phyloP scores from a whole-genome alignment of 768 basidiomycete genomes.

The Trametes cinnabarina region DNA sequence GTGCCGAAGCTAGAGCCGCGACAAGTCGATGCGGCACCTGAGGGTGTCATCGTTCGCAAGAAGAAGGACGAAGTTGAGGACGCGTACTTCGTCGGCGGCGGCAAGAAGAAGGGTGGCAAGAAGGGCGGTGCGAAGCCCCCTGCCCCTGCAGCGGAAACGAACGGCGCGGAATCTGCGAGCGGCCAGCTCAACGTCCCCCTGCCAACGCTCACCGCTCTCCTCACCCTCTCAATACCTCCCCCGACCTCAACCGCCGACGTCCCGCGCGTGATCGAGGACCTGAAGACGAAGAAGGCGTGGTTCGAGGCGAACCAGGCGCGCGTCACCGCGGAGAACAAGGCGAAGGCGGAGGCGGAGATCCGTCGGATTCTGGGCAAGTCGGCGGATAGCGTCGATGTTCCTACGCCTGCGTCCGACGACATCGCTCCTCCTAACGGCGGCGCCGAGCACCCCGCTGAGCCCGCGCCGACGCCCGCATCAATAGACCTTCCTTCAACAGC shows the following conservation, averaged over 20 bases:
- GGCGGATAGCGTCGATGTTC: conserved; percentile 33
- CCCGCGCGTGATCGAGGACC: conserved; percentile 80
- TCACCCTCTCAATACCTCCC: conserved; percentile 86
- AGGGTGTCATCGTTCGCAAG: conserved; percentile 74
- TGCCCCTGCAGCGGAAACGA: conserved; percentile 11
- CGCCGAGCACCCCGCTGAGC: conserved; percentile 45
- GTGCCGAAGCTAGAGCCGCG: conserved; percentile 83
- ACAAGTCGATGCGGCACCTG: conserved; percentile 68
- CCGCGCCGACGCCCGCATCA: conserved; percentile 41
- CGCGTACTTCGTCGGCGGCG: conserved; percentile 63
- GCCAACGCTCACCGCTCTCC: conserved; percentile 82
- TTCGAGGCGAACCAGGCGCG: conserved; percentile 88
- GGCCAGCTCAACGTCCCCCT: conserved; percentile 73
- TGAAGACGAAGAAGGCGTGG: conserved; percentile 94
- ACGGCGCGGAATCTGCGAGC: conserved; percentile 20
- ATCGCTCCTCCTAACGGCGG: conserved; percentile 38
- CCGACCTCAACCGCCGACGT: conserved; percentile 76
- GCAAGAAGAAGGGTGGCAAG: conserved; percentile 69
- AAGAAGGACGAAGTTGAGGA: conserved; percentile 92
- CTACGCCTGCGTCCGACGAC: conserved; percentile 27
- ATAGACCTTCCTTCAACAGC: conserved; percentile 30
- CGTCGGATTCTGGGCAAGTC: conserved; percentile 49
- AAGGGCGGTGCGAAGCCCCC: conserved; percentile 41
- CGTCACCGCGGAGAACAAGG: conserved; percentile 74
- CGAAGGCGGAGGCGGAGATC: conserved; percentile 77